Percentiles rank a stretch among this genome's conserved stretches.
Conservation (phyloP, 129 eudicot genomes). For the Tagetes patula region DNA sequence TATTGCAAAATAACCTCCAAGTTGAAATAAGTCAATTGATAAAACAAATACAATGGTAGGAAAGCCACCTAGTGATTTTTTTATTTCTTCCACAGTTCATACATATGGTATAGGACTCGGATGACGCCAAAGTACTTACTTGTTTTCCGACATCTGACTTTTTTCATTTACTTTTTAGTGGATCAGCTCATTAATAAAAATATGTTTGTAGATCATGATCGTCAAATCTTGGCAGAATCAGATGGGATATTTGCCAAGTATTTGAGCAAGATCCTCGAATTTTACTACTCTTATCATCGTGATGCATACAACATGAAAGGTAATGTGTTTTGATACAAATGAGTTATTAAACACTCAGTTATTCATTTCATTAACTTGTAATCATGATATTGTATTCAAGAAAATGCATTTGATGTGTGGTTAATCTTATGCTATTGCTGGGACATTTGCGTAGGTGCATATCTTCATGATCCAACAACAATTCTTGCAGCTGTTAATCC, state of each 20-base stretch:
- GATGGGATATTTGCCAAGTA: slow-evolving; percentile 70
- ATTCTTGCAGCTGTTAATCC: slow-evolving; percentile 89
- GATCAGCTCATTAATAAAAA: background rate
- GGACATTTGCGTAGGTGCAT: slow-evolving; percentile 60
- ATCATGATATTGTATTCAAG: background rate
- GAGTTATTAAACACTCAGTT: background rate
- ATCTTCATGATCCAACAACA: slow-evolving; percentile 92
- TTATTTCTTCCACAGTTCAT: background rate
- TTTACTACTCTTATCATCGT: slow-evolving; percentile 74
- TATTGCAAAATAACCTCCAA: slow-evolving; percentile 3
- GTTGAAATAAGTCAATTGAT: slow-evolving; percentile 4
- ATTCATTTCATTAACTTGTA: background rate
- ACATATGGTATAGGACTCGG: background rate
- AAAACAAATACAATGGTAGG: background rate
- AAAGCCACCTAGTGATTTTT: background rate
- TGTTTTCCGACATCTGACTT: background rate
- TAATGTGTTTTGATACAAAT: slow-evolving; percentile 9
- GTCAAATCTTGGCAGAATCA: slow-evolving; percentile 60
- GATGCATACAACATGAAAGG: slow-evolving; percentile 86
- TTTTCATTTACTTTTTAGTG: background rate
- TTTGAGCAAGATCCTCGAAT: slow-evolving; percentile 81
- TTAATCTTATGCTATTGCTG: slow-evolving; percentile 24
- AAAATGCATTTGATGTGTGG: background rate
- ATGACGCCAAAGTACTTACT: background rate
- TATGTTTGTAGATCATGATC: slow-evolving; percentile 58